These are phyloP conservation scores for Cryomyces minteri DNA, from an alignment of 495 filamentous ascomycete species.

Conservation along the genomic window DNA sequence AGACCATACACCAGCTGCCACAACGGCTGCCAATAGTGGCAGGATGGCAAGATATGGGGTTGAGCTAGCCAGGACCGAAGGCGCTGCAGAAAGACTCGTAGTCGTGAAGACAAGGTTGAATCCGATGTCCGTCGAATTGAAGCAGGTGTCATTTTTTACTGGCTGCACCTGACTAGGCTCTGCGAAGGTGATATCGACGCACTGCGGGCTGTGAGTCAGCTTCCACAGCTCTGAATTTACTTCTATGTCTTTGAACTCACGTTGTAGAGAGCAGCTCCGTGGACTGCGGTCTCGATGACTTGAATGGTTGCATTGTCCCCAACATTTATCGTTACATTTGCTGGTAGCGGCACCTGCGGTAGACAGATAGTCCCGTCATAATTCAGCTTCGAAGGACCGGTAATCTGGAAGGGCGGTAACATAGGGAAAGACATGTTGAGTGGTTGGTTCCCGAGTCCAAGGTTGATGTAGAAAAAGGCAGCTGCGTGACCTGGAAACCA, in stretches of 20 bases:
- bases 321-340: slow-evolving; percentile 45
- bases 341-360: slow-evolving; percentile 75
- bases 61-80: too few species aligned
- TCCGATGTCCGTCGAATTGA: slow-evolving; percentile 55
- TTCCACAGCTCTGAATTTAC: too few species aligned
- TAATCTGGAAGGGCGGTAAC: slow-evolving; percentile 68
- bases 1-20: too few species aligned
- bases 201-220: slow-evolving; percentile 30
- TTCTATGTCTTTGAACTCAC: slow-evolving; percentile 32
- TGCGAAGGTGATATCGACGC: slow-evolving; percentile 76
- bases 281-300: slow-evolving; percentile 71
- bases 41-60: too few species aligned
- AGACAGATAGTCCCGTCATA: slow-evolving; percentile 83
- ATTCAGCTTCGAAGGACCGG: slow-evolving; percentile 59
- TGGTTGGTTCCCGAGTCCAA: slow-evolving; percentile 69
- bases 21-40: too few species aligned
- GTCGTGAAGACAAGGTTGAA: slow-evolving; percentile 60
- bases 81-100: slow-evolving; percentile 1
- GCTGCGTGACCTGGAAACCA: slow-evolving; percentile 87
- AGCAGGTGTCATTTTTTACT: slow-evolving; percentile 67
- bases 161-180: slow-evolving; percentile 51
- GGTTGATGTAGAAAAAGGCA: slow-evolving; percentile 83
- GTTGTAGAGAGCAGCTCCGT: slow-evolving; percentile 81
- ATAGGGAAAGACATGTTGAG: slow-evolving; percentile 81
- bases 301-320: slow-evolving; percentile 94